Evolutionary conservation across 768 basidiomycete species (phyloP), one percentile per base, ranked within the genome.

Genomic region (Mycena polygramma): DNA sequence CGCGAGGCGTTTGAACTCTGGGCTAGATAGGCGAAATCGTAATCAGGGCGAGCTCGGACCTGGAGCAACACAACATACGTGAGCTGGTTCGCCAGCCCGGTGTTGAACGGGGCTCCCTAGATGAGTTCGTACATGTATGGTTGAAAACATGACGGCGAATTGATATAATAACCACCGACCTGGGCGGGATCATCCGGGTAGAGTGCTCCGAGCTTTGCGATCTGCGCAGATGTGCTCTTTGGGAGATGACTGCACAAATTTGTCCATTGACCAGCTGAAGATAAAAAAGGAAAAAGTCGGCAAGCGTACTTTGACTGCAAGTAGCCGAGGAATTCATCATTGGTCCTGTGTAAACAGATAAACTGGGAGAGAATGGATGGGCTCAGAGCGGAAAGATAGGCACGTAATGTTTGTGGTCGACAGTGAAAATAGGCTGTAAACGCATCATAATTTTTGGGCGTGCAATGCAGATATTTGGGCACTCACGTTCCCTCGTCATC

Each of bases 1-100:
- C 1, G 83, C 78, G 7, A 84, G 58, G 0, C 84, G 79, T 66
- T 84, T 84, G 73, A 74, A 84, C 71, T 85, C 53, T 2, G 83
- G 83, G 1, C 82, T 82, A 17, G 22, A 49, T 4, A 10, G 15
- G 14, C n/a, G 15, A 5, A 3, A 17, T 49, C 14, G 14, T 24
- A 1, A 7, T 49, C 14, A 7, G 39, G 15, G 37, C 52, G 39
- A 5, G 15, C 19, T 15, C 19, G 14, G 30, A 26, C 26, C 7
- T 30, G 30, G n/a, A n/a, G n/a, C 2, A 30, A 13, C 15, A 58
- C 19, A 7, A 9, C 45, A 20, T 11, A 69, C 60, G 54, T 69
- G 43, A 51, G 20, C 35, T 41, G n/a, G 24, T 54, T 62, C 39
- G n/a, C 43, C 19, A 17, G 9, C 17, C 68, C 53, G 15, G 54